Evolutionary conservation across 2,329 filamentous ascomycete genomes (phyloP), one percentile per base, ranked within the genome.

Genomic region (Dryadomyces quercivorus): DNA sequence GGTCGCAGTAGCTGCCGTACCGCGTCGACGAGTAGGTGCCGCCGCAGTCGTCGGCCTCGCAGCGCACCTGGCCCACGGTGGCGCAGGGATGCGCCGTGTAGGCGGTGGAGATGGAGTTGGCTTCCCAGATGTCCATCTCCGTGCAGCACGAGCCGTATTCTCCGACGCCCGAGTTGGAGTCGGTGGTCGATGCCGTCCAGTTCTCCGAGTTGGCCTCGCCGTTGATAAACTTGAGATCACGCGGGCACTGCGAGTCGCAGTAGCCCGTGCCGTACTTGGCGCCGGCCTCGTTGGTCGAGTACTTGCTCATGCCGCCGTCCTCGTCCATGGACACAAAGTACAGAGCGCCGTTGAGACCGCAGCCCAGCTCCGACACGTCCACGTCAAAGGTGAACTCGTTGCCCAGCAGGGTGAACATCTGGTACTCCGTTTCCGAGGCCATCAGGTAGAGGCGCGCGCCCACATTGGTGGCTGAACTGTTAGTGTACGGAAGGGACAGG

Each of bases 321-420:
- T 69, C 65, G 21, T 75, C 71, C 77, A 80, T 80, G 58, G 72
- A 58, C 21, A 58, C 60, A 44, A 62, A 65, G 58, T 84, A 83
- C 21, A 84, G 65, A 36, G 81, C 81, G 54, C 80, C 81, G 65
- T 85, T 84, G 56, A 85, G 67, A 56, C 82, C 82, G 61, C 82
- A 85, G 49, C 74, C 76, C 34, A 84, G 70, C 59, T 76, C 75
- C 47, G 80, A 82, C 43, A 82, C 74, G 63, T 85, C 81, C 21
- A 84, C 80, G 54, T 83, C 80, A 57, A 85, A 83, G 22, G 78
- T 77, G 65, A 85, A 78, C 65, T 85, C 81, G 61, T 78, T 72
- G 66, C 77, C 77, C 50, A 77, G 70, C 50, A 84, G 69, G 55
- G 77, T 74, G 67, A 84, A 78, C 62, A 76, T 72, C 57, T 66